Evolutionary conservation across 768 basidiomycete genomes (phyloP), one percentile per base, ranked within the genome.

Genomic region (Lactarius sanguifluus): DNA sequence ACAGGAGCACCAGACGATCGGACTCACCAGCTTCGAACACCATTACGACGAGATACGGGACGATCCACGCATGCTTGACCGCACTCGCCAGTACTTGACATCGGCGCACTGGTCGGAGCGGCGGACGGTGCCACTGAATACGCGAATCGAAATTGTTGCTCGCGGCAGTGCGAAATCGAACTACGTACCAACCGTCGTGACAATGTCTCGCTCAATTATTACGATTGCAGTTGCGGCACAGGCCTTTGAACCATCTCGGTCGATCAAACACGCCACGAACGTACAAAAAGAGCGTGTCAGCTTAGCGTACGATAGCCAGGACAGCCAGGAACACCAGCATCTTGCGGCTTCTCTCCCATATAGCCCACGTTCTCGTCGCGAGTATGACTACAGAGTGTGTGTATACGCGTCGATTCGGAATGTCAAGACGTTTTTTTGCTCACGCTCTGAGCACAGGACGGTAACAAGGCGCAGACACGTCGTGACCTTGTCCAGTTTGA

Each of bases 301-400:
- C 55, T 7, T 2, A 23, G 25, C 55, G 47, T 47, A 69, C 66
- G 30, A 58, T 30, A 18, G 20, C 3, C 23, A 62, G 32, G 18
- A 30, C 30, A 34, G 38, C 38, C 2, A 69, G 34, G 23, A 55
- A 12, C 28, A 41, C 7, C 5, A 69, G 47, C 10, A 75, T 69
- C 9, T 20, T 13, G 2, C 66, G 68, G 59, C 64, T 70, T 30
- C 62, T 73, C 41, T 69, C 70, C 74, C 74, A 75, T 59, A 75
- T 69, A 3, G 73, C 74, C 73, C 74, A 75, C n/a, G 73, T 74
- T 32, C 74, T 65, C 32, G 68, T 68, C 20, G 69, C 74, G 16
- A 75, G 65, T 38, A 75, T 71, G 23, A 73, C 74, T 75, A 30
- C 38, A 40, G 15, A 40, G 38, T 40, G 38, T 38, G 12, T n/a